Evolutionary conservation across 148 eudicot species (phyloP), one percentile per base, ranked within the genome.

Genomic region (Vaccinium myrtillus): DNA sequence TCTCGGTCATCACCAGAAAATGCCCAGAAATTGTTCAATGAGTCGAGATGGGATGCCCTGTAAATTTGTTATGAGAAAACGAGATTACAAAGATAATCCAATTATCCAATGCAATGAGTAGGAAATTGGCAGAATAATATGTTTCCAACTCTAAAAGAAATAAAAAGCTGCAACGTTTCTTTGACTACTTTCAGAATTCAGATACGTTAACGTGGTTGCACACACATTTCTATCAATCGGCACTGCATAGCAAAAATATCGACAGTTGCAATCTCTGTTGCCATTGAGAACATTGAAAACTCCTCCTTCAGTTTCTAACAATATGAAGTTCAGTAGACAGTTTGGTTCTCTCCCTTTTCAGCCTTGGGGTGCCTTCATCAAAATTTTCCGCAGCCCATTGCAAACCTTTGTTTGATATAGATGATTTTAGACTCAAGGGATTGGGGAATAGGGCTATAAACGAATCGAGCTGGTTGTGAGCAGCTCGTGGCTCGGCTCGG

Each of bases 21-120:
- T 79, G 90, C 81, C 86, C 90, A 86, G 86, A 86, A 83, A 65
- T 53, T 75, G 85, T 74, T 88, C 39, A 87, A 79, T 61, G 91
- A 90, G 82, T 91, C 94, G 16, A 79, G 87, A 61, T 87, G 90
- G 78, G 91, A 85, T 49, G 77, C 84, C 89, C 94, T 90, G 87
- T 55, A 77, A 61, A 84, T 27, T 80, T 56, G 19, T 59, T 21
- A 46, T 19, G 2, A 71, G n/a, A 49, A 12, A 30, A 1, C 23
- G 27, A 53, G 30, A 53, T 71, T 58, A 63, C 16, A 74, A 8
- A 69, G 10, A 73, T 1, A 73, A 67, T 25, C n/a, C 43, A 74
- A 73, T 1, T 54, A 67, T 25, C n/a, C 43, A 74, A 54, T 7
- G 5, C 25, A 82, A 43, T 14, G 11, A 30, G 15, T 69, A 4